These are phyloP conservation scores for Cordyceps tenuipes DNA, from an alignment of 2,329 filamentous ascomycete species.

Conservation along the genomic window DNA sequence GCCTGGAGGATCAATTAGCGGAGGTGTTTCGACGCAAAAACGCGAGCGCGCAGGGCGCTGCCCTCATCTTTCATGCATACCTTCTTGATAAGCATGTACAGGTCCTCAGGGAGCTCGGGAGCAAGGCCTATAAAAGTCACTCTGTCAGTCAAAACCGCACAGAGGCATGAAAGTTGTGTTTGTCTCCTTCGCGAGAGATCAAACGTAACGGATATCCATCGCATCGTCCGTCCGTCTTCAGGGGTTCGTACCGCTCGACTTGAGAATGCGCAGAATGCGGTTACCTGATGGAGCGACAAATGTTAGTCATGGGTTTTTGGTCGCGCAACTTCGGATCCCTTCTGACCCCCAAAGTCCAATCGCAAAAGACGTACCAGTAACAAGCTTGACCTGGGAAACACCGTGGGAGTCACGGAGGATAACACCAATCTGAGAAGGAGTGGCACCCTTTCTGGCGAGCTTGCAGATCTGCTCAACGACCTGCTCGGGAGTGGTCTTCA, in stretches of 20 bases:
- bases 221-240: conserved; percentile 21
- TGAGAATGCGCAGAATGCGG: conserved; percentile 99
- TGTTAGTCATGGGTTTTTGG: conserved; percentile 27
- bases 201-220: conserved; percentile 20
- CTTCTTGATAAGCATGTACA: conserved; percentile 99
- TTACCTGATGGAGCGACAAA: conserved; percentile 57
- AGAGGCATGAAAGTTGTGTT: conserved; percentile 55
- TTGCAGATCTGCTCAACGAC: conserved; percentile 99
- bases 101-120: conserved; percentile 97
- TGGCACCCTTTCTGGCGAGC: conserved; percentile 97
- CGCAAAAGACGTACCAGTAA: conserved; percentile 64
- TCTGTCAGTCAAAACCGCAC: conserved; percentile 90
- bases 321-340: not conserved
- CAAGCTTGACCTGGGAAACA: conserved; percentile 94
- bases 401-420: conserved; percentile 97
- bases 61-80: conserved; percentile 36
- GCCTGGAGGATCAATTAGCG: conserved; percentile 47
- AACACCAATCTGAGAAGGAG: conserved; percentile 98
- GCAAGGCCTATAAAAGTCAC: conserved; percentile 93
- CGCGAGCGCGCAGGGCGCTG: not conserved
- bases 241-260: conserved; percentile 79
- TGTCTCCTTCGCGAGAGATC: conserved; percentile 15
- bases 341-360: not conserved
- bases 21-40: not conserved
- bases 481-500: conserved; percentile 98